phyloP scores from a whole-genome alignment of 129 eudicot species.

The Centella asiatica region DNA sequence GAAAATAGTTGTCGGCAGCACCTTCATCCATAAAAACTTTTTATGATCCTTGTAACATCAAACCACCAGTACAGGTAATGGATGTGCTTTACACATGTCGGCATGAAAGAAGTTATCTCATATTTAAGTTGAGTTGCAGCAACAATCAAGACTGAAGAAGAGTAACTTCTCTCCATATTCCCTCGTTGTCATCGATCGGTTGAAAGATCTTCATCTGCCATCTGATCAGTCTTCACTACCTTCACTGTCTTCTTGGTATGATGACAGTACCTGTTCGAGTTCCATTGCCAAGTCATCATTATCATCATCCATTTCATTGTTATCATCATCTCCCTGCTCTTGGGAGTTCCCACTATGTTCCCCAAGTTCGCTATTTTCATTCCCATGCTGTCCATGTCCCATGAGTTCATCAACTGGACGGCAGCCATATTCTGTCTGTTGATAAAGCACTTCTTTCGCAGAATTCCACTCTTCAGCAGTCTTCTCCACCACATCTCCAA shows the following conservation, averaged over 20 bases:
- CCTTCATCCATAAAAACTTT: too few relatives aligned
- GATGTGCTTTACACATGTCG: too few relatives aligned
- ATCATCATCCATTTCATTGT: slow-evolving; percentile 15
- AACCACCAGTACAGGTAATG: too few relatives aligned
- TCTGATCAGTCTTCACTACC: neutral
- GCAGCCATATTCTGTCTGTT: slow-evolving; percentile 37
- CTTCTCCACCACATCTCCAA: slow-evolving; percentile 66
- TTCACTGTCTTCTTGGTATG: neutral
- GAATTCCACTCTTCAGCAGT: slow-evolving; percentile 47
- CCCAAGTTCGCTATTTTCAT: slow-evolving; percentile 9
- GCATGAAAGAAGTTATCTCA: too few relatives aligned
- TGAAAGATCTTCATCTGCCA: neutral
- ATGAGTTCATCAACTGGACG: slow-evolving; percentile 6
- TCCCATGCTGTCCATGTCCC: slow-evolving; percentile 7
- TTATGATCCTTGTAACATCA: too few relatives aligned
- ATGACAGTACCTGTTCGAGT: slow-evolving; percentile 3
- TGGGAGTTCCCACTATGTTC: slow-evolving; percentile 10
- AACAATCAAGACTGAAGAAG: too few relatives aligned
- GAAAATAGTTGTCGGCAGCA: too few relatives aligned
- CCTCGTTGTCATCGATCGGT: neutral
- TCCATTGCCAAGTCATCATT: slow-evolving; percentile 6
- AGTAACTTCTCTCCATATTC: neutral
- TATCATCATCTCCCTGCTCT: slow-evolving; percentile 11
- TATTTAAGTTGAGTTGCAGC: too few relatives aligned
- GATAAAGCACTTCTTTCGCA: slow-evolving; percentile 42